Evolutionary conservation across 495 filamentous ascomycete genomes (phyloP).

Genomic region (Hypomontagnella monticulosa): DNA sequence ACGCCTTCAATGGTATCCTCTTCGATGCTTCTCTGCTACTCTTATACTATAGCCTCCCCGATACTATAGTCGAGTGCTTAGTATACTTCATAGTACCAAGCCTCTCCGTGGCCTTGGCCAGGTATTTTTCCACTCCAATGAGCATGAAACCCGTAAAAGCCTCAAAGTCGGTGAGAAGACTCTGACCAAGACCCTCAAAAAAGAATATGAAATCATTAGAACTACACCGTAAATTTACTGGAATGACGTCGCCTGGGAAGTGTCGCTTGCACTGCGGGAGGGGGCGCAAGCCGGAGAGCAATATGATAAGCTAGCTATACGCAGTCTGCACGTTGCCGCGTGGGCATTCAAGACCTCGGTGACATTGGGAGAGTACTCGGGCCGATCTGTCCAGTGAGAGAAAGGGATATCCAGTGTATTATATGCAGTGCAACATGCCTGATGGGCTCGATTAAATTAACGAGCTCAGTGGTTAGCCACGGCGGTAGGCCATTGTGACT

Average conservation of each 20-base stretch:
- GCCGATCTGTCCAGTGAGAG: slow-evolving; percentile 36
- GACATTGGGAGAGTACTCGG: slow-evolving; percentile 30
- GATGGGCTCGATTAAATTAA: slow-evolving; percentile 15
- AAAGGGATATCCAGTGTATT: slow-evolving; percentile 15
- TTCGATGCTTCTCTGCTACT: too few relatives aligned
- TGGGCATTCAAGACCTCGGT: slow-evolving; percentile 24
- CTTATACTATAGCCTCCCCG: too few relatives aligned
- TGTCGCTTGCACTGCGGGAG: slow-evolving; percentile 4
- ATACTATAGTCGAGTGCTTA: too few relatives aligned
- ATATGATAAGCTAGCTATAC: slow-evolving; percentile 23
- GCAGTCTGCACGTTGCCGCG: slow-evolving; percentile 35
- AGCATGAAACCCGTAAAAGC: too few relatives aligned
- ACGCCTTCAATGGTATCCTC: too few relatives aligned
- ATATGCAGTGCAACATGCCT: slow-evolving; percentile 35
- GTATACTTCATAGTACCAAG: too few relatives aligned
- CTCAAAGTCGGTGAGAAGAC: not conserved
- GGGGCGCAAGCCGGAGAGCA: slow-evolving; percentile 10
- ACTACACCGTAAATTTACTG: slow-evolving; percentile 3
- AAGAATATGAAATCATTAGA: slow-evolving; percentile 11
- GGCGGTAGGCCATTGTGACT: slow-evolving; percentile 17
- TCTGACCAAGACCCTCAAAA: not conserved
- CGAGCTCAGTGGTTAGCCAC: slow-evolving; percentile 16
- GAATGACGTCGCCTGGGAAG: slow-evolving; percentile 30
- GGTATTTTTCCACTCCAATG: too few relatives aligned
- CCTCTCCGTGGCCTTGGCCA: too few relatives aligned